These are phyloP conservation scores for Talaromyces pinophilus DNA, from an alignment of 2,329 filamentous ascomycete genomes.

Conservation along the genomic window DNA sequence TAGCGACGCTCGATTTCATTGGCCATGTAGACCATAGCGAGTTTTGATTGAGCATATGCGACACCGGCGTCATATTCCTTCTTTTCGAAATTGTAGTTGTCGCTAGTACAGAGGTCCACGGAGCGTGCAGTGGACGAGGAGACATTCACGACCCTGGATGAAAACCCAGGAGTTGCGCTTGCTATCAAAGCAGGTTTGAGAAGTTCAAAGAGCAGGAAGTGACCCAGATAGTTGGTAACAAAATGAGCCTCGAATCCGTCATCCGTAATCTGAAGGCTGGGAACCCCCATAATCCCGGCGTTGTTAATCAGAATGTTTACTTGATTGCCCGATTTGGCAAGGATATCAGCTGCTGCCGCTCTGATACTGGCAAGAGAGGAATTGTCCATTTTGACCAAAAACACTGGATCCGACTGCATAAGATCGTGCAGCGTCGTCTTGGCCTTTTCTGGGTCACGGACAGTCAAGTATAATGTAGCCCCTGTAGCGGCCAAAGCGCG, in stretches of 20 bases:
- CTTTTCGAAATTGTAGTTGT: slow-evolving; percentile 26
- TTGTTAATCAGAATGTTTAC: slow-evolving; percentile 27
- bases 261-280: slow-evolving; percentile 21
- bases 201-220: slow-evolving; percentile 37
- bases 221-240: slow-evolving; percentile 38
- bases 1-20: slow-evolving; percentile 55
- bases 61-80: slow-evolving; percentile 31
- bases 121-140: slow-evolving; percentile 48
- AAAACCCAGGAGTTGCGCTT: slow-evolving; percentile 36
- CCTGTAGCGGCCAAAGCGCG: slow-evolving; percentile 50
- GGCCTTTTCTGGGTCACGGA: slow-evolving; percentile 45
- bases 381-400: slow-evolving; percentile 41
- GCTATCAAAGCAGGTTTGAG: slow-evolving; percentile 26
- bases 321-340: slow-evolving; percentile 39
- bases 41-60: slow-evolving; percentile 54
- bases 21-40: slow-evolving; percentile 53
- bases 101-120: slow-evolving; percentile 29
- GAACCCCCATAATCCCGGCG: slow-evolving; percentile 23
- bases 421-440: slow-evolving; percentile 27
- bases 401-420: slow-evolving; percentile 31
- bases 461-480: slow-evolving; percentile 49
- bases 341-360: slow-evolving; percentile 36
- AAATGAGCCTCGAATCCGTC: slow-evolving; percentile 42
- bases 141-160: slow-evolving; percentile 51
- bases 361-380: slow-evolving; percentile 38